A percentile compares a stretch with the other conserved stretches of the same genome.
Evolutionary conservation across 352 stramenopile species (phyloP).

Genomic region (Elongisporangium prolatum): DNA sequence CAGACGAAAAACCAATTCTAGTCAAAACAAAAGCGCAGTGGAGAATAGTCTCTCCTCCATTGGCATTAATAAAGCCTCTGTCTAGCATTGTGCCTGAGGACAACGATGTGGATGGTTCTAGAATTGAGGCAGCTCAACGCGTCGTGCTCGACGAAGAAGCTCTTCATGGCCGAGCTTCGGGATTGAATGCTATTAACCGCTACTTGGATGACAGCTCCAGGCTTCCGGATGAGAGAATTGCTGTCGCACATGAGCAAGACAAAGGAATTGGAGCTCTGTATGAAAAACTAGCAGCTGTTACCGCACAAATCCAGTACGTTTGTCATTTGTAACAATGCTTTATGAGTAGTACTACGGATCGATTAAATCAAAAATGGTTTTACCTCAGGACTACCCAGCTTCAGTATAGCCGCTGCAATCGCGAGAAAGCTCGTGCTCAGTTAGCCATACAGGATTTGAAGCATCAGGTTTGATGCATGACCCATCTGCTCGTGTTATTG

Average conservation of each 20-base stretch:
- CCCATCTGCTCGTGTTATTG: neutral
- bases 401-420: constrained; percentile 5
- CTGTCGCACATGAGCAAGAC: neutral
- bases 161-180: constrained; percentile 24
- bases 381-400: constrained; percentile 4
- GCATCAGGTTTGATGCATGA: constrained; percentile 10
- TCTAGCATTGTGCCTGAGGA: constrained; percentile 41
- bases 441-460: constrained; percentile 11
- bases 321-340: neutral
- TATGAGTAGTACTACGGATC: neutral
- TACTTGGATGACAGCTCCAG: constrained; percentile 3
- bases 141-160: constrained; percentile 48
- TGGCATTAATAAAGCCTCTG: constrained; percentile 33
- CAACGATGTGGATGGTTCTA: constrained; percentile 33
- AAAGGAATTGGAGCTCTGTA: constrained; percentile 12
- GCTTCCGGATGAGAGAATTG: neutral
- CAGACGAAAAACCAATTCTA: neutral
- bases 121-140: constrained; percentile 21
- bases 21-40: constrained; percentile 1
- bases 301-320: constrained; percentile 18
- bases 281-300: constrained; percentile 19
- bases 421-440: constrained; percentile 12
- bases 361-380: neutral
- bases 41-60: constrained; percentile 13
- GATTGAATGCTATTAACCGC: constrained; percentile 10